A percentile compares a stretch with the other conserved stretches of the same genome.
These are phyloP conservation scores for Quercus phellos DNA, from an alignment of 331 rosid genomes.

Conservation along the genomic window DNA sequence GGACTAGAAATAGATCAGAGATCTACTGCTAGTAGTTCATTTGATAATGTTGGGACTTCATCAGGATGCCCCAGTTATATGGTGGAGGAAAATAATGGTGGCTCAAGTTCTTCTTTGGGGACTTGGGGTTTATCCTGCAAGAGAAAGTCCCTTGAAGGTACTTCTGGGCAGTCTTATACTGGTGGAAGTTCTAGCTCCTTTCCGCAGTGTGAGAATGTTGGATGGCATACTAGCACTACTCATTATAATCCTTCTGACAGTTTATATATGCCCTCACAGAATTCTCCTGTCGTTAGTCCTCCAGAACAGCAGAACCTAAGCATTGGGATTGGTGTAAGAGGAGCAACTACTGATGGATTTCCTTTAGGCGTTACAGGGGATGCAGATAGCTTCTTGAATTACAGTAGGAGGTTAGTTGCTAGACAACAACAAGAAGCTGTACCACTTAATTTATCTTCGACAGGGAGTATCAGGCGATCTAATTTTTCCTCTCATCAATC, in stretches of 20 bases:
- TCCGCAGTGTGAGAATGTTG: constrained; percentile 40
- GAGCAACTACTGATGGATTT: constrained; percentile 37
- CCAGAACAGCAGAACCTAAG: constrained; percentile 43
- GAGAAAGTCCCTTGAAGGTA: constrained; percentile 73
- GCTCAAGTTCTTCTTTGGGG: constrained; percentile 44
- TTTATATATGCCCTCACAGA: constrained; percentile 34
- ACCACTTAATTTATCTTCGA: constrained; percentile 45
- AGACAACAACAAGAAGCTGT: constrained; percentile 50
- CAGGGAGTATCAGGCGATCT: constrained; percentile 37
- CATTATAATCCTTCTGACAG: constrained; percentile 42
- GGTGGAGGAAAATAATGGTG: constrained; percentile 39
- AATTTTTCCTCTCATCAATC: constrained; percentile 33
- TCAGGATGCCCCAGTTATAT: constrained; percentile 47
- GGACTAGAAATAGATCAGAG: constrained; percentile 39
- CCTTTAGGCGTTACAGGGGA: constrained; percentile 39
- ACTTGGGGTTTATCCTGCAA: constrained; percentile 78
- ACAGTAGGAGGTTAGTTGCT: constrained; percentile 34
- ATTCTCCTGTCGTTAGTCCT: constrained; percentile 32
- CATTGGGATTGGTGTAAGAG: constrained; percentile 35
- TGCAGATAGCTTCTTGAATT: constrained; percentile 39
- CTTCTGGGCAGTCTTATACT: constrained; percentile 48
- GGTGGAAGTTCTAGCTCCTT: constrained; percentile 60
- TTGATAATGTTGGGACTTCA: constrained; percentile 40
- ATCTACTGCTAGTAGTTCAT: constrained; percentile 31
- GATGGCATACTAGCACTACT: constrained; percentile 37